Base-by-base conservation (phyloP, 2,329 filamentous ascomycete genomes). In the Byssoonygena ceratinophila region DNA sequence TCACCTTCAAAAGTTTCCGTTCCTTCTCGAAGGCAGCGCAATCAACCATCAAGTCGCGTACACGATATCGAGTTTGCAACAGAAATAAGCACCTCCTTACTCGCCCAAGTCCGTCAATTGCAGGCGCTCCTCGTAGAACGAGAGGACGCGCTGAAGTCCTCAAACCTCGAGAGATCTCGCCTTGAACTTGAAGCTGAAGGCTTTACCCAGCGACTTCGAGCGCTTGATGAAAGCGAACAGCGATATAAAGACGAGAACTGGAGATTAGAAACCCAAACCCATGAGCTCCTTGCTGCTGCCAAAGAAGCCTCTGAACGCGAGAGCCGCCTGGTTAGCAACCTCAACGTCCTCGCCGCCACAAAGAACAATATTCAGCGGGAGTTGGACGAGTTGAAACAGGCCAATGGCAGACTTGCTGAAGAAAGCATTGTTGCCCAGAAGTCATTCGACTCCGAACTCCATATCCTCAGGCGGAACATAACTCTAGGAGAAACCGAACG, bases 51-150 rank as follows among this genome's bases (percentile, higher is more conserved):
- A 8, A 92, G 83, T 64, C 83, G 90, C 48, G 84, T 94, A 11
- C 89, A 97, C 66, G 92, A 98, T 64, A 94, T 98, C 64, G 89
- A 96, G 61, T 94, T 98, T 64, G 92, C 91, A n/a, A 90, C 92
- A 47, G 91, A 98, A 65, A 96, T 98, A 62, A 96, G 89, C 64
- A 95, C 88, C 4, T 95, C 89, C 1, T 76, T 98, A 48, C 83
- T 98, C 48, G 83, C 85, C n/a, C 92, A 97, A 71, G 86, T 98
- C 47, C 84, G 92, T 57, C 89, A 92, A 64, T 72, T 98, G 51
- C 92, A 98, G 68, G 78, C 83, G 1, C 75, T 94, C 14, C 77
- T 98, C 9, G 79, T 84, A 0, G 89, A 97, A 70, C 86, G 88
- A 59, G 92, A 98, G 58, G 90, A 95, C 49, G 78, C 87, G 44